A percentile compares a stretch with the other conserved stretches of the same genome.
These are phyloP conservation scores for Suillus decipiens DNA, from an alignment of 768 basidiomycete species.

Conservation along the genomic window DNA sequence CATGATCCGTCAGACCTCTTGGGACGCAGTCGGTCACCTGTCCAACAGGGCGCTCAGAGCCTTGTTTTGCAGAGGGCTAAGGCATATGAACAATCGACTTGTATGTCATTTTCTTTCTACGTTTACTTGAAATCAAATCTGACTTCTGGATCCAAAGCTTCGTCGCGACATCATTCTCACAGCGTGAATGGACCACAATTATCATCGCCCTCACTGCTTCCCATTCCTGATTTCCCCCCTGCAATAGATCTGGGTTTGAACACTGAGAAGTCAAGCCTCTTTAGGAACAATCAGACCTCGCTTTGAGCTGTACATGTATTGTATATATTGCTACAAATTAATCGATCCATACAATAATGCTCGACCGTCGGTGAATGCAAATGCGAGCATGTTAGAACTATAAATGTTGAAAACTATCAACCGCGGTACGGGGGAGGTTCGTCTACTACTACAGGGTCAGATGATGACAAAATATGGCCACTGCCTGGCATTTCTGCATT, in stretches of 20 bases:
- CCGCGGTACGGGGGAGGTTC: slow-evolving; percentile 25
- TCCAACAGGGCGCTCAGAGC: slow-evolving; percentile 23
- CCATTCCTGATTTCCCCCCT: slow-evolving; percentile 28
- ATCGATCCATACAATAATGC: background rate
- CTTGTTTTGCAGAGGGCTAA: slow-evolving; percentile 32
- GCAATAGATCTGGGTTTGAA: slow-evolving; percentile 14
- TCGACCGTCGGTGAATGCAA: background rate
- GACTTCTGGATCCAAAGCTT: slow-evolving; percentile 4
- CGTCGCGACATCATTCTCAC: background rate
- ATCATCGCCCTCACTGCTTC: slow-evolving; percentile 39
- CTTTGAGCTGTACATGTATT: background rate
- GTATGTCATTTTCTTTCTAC: slow-evolving; percentile 16
- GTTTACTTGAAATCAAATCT: background rate
- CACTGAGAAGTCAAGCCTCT: slow-evolving; percentile 8
- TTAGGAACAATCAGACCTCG: background rate
- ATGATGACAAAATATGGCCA: slow-evolving; percentile 21
- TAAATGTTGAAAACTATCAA: background rate
- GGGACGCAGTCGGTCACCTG: slow-evolving; percentile 11
- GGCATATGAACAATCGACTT: slow-evolving; percentile 28
- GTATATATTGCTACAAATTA: background rate
- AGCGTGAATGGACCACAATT: slow-evolving; percentile 35
- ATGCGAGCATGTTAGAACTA: background rate
- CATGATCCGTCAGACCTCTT: slow-evolving; percentile 14
- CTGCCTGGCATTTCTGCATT: slow-evolving; percentile 27
- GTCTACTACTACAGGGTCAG: slow-evolving; percentile 18